A percentile compares a stretch with the other conserved stretches of the same genome.
Evolutionary conservation across 1,284 basidiomycete genomes (phyloP).

Genomic region (Meira nashicola): DNA sequence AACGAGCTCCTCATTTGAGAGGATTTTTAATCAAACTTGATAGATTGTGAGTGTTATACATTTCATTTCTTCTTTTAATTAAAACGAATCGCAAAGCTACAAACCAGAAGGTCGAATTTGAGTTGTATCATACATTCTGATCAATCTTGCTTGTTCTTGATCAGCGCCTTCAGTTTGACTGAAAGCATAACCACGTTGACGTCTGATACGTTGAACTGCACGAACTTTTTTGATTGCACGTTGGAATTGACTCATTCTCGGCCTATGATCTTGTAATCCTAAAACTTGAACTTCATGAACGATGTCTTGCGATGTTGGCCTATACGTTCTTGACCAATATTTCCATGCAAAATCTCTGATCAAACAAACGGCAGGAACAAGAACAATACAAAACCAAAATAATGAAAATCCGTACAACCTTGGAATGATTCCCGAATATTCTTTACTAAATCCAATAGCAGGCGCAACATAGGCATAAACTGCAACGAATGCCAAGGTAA

Average conservation of each 20-base stretch:
- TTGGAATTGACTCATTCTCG: constrained; percentile 82
- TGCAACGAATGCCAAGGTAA: constrained; percentile 89
- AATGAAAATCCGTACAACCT: constrained; percentile 78
- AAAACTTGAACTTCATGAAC: constrained; percentile 89
- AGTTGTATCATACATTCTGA: constrained; percentile 51
- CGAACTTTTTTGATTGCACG: constrained; percentile 52
- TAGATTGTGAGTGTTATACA: no score
- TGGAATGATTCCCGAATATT: constrained; percentile 71
- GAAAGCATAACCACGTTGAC: constrained; percentile 50
- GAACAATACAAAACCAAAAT: constrained; percentile 82
- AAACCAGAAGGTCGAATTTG: constrained; percentile 2
- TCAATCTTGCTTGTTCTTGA: constrained; percentile 45
- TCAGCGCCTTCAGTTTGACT: constrained; percentile 30
- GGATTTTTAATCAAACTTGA: no score
- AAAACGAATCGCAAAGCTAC: no score
- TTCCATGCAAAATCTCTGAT: constrained; percentile 64
- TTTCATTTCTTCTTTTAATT: no score
- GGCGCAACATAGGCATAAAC: constrained; percentile 85
- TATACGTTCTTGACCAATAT: constrained; percentile 66
- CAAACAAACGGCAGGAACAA: constrained; percentile 83
- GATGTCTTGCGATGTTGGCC: constrained; percentile 87
- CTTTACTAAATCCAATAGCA: constrained; percentile 75
- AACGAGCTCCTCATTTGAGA: no score
- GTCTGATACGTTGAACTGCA: constrained; percentile 48
- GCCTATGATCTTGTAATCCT: constrained; percentile 93